Base-by-base conservation (phyloP, 2,329 filamentous ascomycete genomes). In the Incumbomyces lentus region DNA sequence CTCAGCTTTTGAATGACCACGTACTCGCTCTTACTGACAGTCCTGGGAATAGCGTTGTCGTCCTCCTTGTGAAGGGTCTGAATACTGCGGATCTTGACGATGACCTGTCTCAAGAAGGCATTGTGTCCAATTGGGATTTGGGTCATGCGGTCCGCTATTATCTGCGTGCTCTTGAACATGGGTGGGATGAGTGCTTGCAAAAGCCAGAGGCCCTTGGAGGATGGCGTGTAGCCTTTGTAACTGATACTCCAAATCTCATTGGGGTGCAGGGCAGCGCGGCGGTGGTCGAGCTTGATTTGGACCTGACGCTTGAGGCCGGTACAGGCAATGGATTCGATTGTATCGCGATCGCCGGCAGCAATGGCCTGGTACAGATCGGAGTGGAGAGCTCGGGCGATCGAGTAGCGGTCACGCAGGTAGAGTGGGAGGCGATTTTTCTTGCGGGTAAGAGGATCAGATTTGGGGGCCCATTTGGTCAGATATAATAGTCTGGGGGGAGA, bases 1-100 rank as follows among this genome's bases (percentile, higher is more conserved):
- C 65, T 57, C 30, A 68, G 52, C 57, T 68, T 66, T 60, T 75
- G 72, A 18, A 75, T 55, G 12, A 75, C 72, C 26, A 75, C 54
- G 50, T 75, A 73, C 56, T 76, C 73, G 2, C 60, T 64, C 26
- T 45, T 35, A 18, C 43, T 38, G 3, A 37, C 30, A 7, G 34
- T 18, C 6, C 39, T 36, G 11, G 19, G 18, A 7, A 35, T 40
- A 10, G 30, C 44, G 22, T 49, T 44, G 22, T 45, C 40, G 10
- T 44, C 64, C 39, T 53, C 54, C 8, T 4, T 5, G 22, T 8
- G 22, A 17, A 63, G 63, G 1, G 62, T 60, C 49, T 70, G 67
- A 8, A 58, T 55, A 48, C 60, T 67, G 30, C 55, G 63, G 54
- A 65, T 65, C 52, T 60, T 62, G 29, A 65, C 59, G 44, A 65